Evolutionary conservation across 2,329 filamentous ascomycete species (phyloP).

Genomic region (Colletotrichum lindemuthianum): DNA sequence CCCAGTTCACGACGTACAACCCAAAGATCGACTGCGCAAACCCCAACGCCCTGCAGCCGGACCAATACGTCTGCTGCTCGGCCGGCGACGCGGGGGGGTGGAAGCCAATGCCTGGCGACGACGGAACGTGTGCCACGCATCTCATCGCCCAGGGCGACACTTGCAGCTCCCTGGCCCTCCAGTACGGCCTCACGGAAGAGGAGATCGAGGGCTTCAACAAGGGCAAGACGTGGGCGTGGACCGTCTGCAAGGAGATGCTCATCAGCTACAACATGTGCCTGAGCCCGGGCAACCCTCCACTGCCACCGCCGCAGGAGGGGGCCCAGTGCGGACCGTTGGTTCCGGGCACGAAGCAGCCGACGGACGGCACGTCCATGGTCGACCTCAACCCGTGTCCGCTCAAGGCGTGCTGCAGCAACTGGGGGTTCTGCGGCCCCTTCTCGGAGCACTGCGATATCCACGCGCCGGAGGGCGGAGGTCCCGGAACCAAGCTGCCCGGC

Average conservation of each 20-base stretch:
- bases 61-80: conserved; percentile 51
- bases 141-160: conserved; percentile 45
- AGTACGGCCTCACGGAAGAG: conserved; percentile 46
- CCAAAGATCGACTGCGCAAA: neutral
- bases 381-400: conserved; percentile 44
- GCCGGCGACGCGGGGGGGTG: conserved; percentile 38
- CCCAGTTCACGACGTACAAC: neutral
- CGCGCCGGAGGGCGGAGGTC: conserved; percentile 43
- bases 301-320: conserved; percentile 47
- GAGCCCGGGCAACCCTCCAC: conserved; percentile 45
- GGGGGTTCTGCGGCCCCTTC: conserved; percentile 57
- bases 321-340: conserved; percentile 49
- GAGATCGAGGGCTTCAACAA: conserved; percentile 51
- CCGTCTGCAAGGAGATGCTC: no score
- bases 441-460: conserved; percentile 52
- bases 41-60: neutral
- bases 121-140: conserved; percentile 50
- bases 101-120: conserved; percentile 44
- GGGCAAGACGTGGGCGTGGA: conserved; percentile 51
- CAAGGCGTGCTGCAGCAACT: conserved; percentile 47
- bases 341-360: conserved; percentile 41
- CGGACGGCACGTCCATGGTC: conserved; percentile 35
- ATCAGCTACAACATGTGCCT: conserved; percentile 46
- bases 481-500: conserved; percentile 47
- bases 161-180: conserved; percentile 47